Percentiles rank a stretch among this genome's conserved stretches.
phyloP scores from a whole-genome alignment of 2,329 filamentous ascomycete species.

The Sphaerulina vaccinii region DNA sequence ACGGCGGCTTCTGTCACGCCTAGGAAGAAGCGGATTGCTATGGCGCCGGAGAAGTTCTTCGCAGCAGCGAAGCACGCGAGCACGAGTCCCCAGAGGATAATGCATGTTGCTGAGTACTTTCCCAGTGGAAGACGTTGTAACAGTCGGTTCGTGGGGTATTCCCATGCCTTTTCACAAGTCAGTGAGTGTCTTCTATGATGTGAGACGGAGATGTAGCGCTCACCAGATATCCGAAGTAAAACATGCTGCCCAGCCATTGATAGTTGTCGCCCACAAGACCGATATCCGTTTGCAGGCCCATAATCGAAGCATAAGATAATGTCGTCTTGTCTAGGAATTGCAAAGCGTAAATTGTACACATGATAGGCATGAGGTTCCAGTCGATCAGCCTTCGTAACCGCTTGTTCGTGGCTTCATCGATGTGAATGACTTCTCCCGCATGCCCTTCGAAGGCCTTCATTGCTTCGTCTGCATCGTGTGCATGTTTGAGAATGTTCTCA shows the following conservation, averaged over 20 bases:
- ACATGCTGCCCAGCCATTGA: constrained; percentile 51
- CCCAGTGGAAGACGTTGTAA: constrained; percentile 64
- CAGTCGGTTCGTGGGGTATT: constrained; percentile 65
- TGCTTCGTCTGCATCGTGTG: constrained; percentile 60
- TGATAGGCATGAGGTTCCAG: constrained; percentile 59
- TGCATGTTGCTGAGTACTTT: constrained; percentile 64
- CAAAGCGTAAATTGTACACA: constrained; percentile 58
- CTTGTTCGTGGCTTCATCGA: constrained; percentile 58
- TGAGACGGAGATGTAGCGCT: background rate
- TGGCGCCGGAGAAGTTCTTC: constrained; percentile 59
- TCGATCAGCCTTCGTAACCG: constrained; percentile 62
- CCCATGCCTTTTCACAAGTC: constrained; percentile 43
- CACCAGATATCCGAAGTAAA: constrained; percentile 47
- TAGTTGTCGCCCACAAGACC: constrained; percentile 51
- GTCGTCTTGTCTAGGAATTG: constrained; percentile 63
- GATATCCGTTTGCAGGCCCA: constrained; percentile 50
- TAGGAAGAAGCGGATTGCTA: constrained; percentile 66
- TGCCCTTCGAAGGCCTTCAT: constrained; percentile 55
- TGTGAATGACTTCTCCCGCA: constrained; percentile 51
- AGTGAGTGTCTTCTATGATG: background rate
- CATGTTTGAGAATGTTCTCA: constrained; percentile 50
- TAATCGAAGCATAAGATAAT: constrained; percentile 52
- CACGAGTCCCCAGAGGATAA: constrained; percentile 63
- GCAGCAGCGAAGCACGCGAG: constrained; percentile 64
- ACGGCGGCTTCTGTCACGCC: constrained; percentile 68